Conservation (phyloP, 495 filamentous ascomycete genomes). For the Diplogelasinospora grovesii region DNA sequence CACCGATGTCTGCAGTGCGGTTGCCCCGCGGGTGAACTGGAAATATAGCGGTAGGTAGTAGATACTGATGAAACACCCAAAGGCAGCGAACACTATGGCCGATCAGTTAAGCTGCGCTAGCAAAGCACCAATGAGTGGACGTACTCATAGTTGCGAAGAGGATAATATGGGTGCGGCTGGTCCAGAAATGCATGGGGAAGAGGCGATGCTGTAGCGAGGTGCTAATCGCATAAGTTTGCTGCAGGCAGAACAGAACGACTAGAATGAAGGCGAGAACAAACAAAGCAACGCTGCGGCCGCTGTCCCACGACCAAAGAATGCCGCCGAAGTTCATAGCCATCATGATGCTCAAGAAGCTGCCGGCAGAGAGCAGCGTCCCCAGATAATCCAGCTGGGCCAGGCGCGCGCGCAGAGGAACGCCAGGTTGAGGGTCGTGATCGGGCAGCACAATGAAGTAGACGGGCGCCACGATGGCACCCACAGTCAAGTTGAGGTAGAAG, state of each 20-base stretch:
- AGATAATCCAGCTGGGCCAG: conserved; percentile 36
- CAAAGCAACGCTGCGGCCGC: conserved; percentile 43
- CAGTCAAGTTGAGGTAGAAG: conserved; percentile 64
- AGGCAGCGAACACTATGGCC: no score
- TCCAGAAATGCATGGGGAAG: conserved; percentile 49
- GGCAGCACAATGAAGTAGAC: conserved; percentile 52
- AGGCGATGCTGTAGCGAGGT: conserved; percentile 40
- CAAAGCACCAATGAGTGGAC: no score
- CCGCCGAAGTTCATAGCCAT: conserved; percentile 54
- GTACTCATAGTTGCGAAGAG: conserved; percentile 37
- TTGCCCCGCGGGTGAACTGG: conserved; percentile 48
- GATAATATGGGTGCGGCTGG: conserved; percentile 32
- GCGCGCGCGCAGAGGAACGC: conserved; percentile 21
- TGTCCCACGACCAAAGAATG: conserved; percentile 45
- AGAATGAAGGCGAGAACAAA: conserved; percentile 46
- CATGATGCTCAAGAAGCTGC: conserved; percentile 30
- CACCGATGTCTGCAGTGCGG: conserved; percentile 43
- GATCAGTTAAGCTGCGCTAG: no score
- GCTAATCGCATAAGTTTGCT: conserved; percentile 45
- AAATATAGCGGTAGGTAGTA: conserved; percentile 54
- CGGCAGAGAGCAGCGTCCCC: conserved; percentile 35
- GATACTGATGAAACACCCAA: conserved; percentile 36
- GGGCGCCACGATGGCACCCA: conserved; percentile 49
- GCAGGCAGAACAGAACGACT: conserved; percentile 39
- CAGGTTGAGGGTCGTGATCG: conserved; percentile 35